A percentile compares a stretch with the other conserved stretches of the same genome.
Evolutionary conservation across 805 yeast genomes (phyloP).

Genomic region (Cyberlindnera mycetangii): DNA sequence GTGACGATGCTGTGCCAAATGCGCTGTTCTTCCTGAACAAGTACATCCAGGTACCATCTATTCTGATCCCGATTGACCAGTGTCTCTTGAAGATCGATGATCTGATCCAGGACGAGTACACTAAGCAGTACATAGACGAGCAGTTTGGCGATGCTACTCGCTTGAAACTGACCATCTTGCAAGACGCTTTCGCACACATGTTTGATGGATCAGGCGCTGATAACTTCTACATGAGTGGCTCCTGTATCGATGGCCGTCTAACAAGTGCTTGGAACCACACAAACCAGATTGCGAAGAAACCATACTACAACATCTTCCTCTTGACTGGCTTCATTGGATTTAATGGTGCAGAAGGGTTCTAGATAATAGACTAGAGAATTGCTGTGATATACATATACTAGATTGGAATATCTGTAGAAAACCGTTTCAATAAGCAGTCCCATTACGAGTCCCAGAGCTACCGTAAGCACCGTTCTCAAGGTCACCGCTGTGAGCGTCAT

Average conservation of each 20-base stretch:
- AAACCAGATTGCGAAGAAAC: conserved; percentile 62
- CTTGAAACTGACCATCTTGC: conserved; percentile 44
- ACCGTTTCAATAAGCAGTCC: too few species aligned
- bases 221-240: conserved; percentile 79
- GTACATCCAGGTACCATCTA: conserved; percentile 76
- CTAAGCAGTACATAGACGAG: conserved; percentile 47
- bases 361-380: neutral
- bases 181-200: conserved; percentile 43
- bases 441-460: too few species aligned
- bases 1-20: conserved; percentile 83
- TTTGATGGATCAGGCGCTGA: conserved; percentile 83
- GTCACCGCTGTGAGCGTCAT: conserved; percentile 1
- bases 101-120: conserved; percentile 45
- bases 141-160: conserved; percentile 57
- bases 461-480: neutral
- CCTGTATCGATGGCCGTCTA: conserved; percentile 79
- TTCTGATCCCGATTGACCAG: conserved; percentile 67
- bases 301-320: conserved; percentile 58
- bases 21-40: conserved; percentile 77
- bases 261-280: conserved; percentile 86
- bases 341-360: conserved; percentile 68
- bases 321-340: conserved; percentile 73
- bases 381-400: too few species aligned
- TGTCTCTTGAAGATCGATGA: conserved; percentile 54
- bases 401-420: neutral